These are phyloP conservation scores for Exserohilum turcica DNA, from an alignment of 2,329 filamentous ascomycete genomes.

Conservation along the genomic window DNA sequence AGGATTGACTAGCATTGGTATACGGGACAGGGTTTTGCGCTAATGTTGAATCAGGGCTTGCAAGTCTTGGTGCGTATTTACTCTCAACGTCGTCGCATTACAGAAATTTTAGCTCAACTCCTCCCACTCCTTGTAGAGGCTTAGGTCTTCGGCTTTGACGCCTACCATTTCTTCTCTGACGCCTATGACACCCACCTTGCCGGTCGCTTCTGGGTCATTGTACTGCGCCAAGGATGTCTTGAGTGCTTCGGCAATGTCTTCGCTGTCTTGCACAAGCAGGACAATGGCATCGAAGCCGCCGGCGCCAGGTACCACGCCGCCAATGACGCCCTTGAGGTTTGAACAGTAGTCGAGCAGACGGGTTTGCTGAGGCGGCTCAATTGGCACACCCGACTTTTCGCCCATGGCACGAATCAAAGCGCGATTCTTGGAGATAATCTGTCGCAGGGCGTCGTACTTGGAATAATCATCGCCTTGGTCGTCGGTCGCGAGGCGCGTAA, in stretches of 20 bases:
- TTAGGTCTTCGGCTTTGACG: constrained; percentile 50
- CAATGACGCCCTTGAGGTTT: constrained; percentile 76
- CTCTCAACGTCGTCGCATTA: neutral
- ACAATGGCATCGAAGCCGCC: constrained; percentile 92
- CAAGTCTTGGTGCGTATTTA: neutral
- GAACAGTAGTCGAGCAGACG: constrained; percentile 77
- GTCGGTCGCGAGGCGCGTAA: constrained; percentile 59
- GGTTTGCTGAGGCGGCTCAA: constrained; percentile 88
- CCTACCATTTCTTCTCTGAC: constrained; percentile 78
- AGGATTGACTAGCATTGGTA: neutral
- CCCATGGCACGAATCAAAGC: constrained; percentile 78
- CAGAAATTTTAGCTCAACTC: constrained; percentile 3
- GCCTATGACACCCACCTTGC: constrained; percentile 68
- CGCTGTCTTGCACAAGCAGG: constrained; percentile 76
- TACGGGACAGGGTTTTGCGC: constrained; percentile 5
- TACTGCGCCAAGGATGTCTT: constrained; percentile 68
- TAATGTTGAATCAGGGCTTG: neutral
- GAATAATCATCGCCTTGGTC: constrained; percentile 47
- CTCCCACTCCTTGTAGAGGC: constrained; percentile 50
- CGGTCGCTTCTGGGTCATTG: constrained; percentile 54
- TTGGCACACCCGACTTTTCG: constrained; percentile 73
- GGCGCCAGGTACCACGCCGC: constrained; percentile 90
- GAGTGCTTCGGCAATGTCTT: constrained; percentile 65
- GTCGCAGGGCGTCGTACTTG: constrained; percentile 57
- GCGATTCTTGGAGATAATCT: constrained; percentile 58